Conservation (phyloP, 164 flowering plant species). For the Akebia trifoliata region DNA sequence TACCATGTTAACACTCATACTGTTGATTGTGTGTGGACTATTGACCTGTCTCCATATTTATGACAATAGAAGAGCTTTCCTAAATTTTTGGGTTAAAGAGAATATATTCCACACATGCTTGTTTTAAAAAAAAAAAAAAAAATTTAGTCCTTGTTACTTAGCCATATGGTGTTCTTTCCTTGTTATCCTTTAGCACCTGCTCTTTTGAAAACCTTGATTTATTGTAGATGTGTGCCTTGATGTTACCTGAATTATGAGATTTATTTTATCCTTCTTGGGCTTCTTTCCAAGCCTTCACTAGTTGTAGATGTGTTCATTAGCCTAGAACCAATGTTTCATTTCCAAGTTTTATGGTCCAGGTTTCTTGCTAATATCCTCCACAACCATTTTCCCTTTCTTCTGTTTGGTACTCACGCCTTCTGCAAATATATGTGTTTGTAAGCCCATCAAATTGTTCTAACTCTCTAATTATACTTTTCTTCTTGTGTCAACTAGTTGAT, state of each 20-base stretch:
- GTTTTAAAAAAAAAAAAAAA: too few species aligned
- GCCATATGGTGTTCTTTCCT: too few species aligned
- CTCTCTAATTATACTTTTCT: not conserved
- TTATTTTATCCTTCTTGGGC: not conserved
- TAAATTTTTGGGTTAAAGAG: too few species aligned
- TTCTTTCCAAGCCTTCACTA: not conserved
- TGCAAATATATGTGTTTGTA: too few species aligned
- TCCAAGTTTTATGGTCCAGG: not conserved
- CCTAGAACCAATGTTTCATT: too few species aligned
- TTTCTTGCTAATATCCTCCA: not conserved
- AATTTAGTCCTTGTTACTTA: too few species aligned
- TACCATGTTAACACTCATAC: not conserved
- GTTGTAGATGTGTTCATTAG: not conserved
- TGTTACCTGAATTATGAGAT: too few species aligned
- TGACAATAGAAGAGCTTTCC: too few species aligned
- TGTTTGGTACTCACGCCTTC: not conserved
- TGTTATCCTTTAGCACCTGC: too few species aligned
- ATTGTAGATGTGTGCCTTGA: too few species aligned
- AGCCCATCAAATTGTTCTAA: not conserved
- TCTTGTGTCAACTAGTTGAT: conserved; percentile 48
- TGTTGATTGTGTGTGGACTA: not conserved
- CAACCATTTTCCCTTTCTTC: not conserved
- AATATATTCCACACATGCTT: too few species aligned
- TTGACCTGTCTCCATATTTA: not conserved
- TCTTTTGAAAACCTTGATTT: too few species aligned